Conservation (phyloP, 257 asterid genomes). For the Solanum dulcamara region DNA sequence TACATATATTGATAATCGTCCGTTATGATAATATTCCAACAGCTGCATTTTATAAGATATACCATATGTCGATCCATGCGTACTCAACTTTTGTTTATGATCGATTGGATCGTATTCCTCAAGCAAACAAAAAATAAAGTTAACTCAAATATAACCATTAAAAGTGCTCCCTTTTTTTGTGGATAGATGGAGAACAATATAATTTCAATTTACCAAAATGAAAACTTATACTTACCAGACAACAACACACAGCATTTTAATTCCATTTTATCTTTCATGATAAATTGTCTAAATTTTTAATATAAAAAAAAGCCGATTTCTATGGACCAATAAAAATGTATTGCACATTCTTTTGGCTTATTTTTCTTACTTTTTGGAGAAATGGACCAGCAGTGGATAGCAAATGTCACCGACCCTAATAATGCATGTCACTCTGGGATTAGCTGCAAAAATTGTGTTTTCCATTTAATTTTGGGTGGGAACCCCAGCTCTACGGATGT, state of each 20-base stretch:
- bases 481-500: background rate
- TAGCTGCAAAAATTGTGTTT: background rate
- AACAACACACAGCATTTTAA: background rate
- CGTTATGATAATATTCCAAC: background rate
- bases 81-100: background rate
- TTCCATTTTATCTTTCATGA: background rate
- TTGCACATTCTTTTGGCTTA: background rate
- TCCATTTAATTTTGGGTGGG: background rate
- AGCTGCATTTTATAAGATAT: background rate
- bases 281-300: background rate
- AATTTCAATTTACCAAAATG: background rate
- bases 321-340: background rate
- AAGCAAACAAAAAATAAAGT: background rate
- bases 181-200: background rate
- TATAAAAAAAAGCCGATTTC: background rate
- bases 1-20: background rate
- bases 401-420: conserved; percentile 28
- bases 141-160: background rate
- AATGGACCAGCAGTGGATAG: background rate
- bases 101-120: background rate
- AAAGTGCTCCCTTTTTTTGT: background rate
- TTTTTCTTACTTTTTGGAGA: background rate
- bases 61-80: background rate
- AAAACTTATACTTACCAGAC: background rate
- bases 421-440: background rate